Conservation (phyloP, 768 basidiomycete genomes). For the Pulveroboletus frians region DNA sequence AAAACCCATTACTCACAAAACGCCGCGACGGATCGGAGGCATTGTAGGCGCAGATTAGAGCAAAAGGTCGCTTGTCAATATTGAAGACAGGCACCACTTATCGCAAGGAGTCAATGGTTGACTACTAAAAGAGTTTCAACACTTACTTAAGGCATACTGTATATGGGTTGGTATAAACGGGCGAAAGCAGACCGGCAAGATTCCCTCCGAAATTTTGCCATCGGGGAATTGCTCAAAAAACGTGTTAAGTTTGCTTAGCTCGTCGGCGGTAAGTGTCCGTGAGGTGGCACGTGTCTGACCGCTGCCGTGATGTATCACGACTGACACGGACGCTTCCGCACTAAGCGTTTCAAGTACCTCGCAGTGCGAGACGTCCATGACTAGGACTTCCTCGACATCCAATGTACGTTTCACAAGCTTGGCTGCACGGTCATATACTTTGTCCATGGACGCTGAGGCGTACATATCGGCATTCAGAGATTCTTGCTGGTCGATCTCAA, state of each 20-base stretch:
- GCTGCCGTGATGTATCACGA: slow-evolving; percentile 68
- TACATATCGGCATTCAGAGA: slow-evolving; percentile 22
- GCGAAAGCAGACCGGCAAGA: slow-evolving; percentile 78
- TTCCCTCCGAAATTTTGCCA: slow-evolving; percentile 82
- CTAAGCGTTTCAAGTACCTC: slow-evolving; percentile 73
- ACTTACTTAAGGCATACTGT: slow-evolving; percentile 83
- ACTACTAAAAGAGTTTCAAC: not conserved
- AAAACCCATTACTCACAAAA: slow-evolving; percentile 49
- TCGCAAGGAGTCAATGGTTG: slow-evolving; percentile 2
- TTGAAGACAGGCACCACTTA: slow-evolving; percentile 89
- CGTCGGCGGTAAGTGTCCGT: slow-evolving; percentile 57
- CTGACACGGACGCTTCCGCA: slow-evolving; percentile 57
- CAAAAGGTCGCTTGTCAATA: slow-evolving; percentile 88
- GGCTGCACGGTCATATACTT: slow-evolving; percentile 86
- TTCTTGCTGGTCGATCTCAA: slow-evolving; percentile 71
- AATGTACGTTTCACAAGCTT: slow-evolving; percentile 85
- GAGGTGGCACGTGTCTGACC: slow-evolving; percentile 47
- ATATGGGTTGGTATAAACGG: slow-evolving; percentile 76
- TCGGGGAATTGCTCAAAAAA: slow-evolving; percentile 81
- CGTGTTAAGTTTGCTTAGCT: slow-evolving; percentile 67
- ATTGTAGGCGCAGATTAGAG: slow-evolving; percentile 87
- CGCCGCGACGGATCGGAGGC: slow-evolving; percentile 73
- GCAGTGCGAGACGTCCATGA: slow-evolving; percentile 89
- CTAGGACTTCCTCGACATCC: slow-evolving; percentile 87
- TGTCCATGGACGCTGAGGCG: slow-evolving; percentile 60